phyloP scores from a whole-genome alignment of 2,329 filamentous ascomycete genomes.

The Sarocladium kiliense region DNA sequence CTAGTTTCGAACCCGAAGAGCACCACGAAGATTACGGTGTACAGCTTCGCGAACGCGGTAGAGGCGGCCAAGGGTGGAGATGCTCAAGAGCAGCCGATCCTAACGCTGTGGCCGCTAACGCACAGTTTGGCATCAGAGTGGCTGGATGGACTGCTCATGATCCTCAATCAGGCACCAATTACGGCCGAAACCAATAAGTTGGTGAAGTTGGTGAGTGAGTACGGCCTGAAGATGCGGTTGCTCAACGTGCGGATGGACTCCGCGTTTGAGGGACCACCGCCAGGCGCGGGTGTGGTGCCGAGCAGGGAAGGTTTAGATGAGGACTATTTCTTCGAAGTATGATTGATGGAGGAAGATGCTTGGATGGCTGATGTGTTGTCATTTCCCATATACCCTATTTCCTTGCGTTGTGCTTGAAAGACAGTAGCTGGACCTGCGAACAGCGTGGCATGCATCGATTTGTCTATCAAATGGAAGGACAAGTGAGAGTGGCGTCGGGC shows the following conservation, averaged over 20 bases:
- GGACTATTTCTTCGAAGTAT: constrained; percentile 87
- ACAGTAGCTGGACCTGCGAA: background rate
- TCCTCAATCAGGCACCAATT: constrained; percentile 91
- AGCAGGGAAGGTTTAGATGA: constrained; percentile 82
- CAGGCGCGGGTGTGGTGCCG: constrained; percentile 72
- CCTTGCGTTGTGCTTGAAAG: background rate
- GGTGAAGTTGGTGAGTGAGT: constrained; percentile 79
- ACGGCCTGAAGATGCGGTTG: constrained; percentile 86
- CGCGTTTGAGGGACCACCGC: constrained; percentile 58
- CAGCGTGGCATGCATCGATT: background rate
- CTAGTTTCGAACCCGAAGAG: constrained; percentile 32
- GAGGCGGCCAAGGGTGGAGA: constrained; percentile 30
- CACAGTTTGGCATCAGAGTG: constrained; percentile 89
- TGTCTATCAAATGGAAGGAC: background rate
- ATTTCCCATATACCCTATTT: constrained; percentile 14
- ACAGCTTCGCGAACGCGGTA: constrained; percentile 56
- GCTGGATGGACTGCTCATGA: constrained; percentile 92
- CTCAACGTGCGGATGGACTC: constrained; percentile 87
- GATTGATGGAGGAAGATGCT: constrained; percentile 3
- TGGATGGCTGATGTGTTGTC: constrained; percentile 12
- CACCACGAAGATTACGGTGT: constrained; percentile 86
- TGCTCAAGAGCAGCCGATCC: constrained; percentile 62
- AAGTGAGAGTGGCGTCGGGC: background rate
- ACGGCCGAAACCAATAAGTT: constrained; percentile 94
- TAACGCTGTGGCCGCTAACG: constrained; percentile 77